These are phyloP conservation scores for Tetrahymena malaccensis DNA, from an alignment of 73 alveolate genomes.

Conservation along the genomic window DNA sequence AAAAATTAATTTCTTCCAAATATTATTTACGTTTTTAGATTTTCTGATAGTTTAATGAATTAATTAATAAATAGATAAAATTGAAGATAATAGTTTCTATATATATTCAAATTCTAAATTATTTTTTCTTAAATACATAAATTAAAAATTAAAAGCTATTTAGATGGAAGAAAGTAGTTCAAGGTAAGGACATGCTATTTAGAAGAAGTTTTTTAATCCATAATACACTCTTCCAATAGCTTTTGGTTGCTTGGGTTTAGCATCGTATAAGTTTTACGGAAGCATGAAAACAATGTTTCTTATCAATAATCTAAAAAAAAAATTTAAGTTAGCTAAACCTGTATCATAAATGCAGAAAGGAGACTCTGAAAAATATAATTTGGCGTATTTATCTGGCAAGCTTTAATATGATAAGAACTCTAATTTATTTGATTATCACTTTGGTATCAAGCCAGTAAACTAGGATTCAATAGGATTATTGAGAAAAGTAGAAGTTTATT, in stretches of 20 bases:
- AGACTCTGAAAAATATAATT: neutral
- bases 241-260: neutral
- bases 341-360: neutral
- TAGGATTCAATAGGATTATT: neutral
- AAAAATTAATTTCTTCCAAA: too few species aligned
- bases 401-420: neutral
- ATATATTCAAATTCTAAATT: too few species aligned
- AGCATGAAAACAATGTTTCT: neutral
- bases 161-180: neutral
- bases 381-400: neutral
- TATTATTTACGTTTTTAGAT: too few species aligned
- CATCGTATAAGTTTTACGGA: neutral
- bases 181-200: too few species aligned
- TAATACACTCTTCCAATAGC: neutral
- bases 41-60: too few species aligned
- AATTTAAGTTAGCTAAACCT: neutral
- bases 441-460: neutral
- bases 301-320: too few species aligned
- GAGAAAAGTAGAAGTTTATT: neutral
- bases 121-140: too few species aligned
- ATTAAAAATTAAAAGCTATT: too few species aligned
- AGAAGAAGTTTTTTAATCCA: neutral
- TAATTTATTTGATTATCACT: neutral
- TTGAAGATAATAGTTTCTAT: too few species aligned
- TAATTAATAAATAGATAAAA: too few species aligned